Conservation (phyloP, 495 filamentous ascomycete genomes). For the Tuber borchii region DNA sequence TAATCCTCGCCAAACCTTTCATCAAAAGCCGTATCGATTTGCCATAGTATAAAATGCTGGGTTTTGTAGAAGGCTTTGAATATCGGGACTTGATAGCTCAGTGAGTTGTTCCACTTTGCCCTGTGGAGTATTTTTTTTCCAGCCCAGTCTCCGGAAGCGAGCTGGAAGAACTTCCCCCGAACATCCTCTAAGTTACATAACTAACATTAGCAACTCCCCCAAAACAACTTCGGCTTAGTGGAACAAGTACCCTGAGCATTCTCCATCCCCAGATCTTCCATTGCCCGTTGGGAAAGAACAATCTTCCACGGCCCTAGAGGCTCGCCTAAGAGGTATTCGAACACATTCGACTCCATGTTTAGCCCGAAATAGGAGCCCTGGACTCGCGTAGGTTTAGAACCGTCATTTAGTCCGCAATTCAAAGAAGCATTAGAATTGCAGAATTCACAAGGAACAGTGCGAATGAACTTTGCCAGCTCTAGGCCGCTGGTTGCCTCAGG, state of each 20-base stretch:
- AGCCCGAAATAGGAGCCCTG: not conserved
- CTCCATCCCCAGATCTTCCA: constrained; percentile 31
- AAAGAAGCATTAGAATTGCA: not conserved
- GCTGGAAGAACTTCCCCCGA: not conserved
- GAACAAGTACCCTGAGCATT: not conserved
- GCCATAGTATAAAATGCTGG: no score
- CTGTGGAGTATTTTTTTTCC: no score
- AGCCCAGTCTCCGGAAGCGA: no score
- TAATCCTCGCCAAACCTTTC: no score
- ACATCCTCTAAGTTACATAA: constrained; percentile 6
- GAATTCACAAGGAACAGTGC: not conserved
- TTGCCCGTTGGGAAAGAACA: constrained; percentile 40
- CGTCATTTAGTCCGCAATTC: not conserved
- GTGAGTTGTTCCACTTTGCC: no score
- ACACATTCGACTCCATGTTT: not conserved
- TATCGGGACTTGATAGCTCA: no score
- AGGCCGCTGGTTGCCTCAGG: no score
- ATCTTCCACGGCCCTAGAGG: no score
- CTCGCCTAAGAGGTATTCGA: no score
- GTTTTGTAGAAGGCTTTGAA: no score
- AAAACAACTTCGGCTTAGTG: not conserved
- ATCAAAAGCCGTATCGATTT: no score
- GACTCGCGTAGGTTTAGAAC: not conserved
- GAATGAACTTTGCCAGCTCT: not conserved
- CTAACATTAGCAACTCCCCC: not conserved